phyloP scores from a whole-genome alignment of 1,139 yeast species.

The Taphrina sp. region DNA sequence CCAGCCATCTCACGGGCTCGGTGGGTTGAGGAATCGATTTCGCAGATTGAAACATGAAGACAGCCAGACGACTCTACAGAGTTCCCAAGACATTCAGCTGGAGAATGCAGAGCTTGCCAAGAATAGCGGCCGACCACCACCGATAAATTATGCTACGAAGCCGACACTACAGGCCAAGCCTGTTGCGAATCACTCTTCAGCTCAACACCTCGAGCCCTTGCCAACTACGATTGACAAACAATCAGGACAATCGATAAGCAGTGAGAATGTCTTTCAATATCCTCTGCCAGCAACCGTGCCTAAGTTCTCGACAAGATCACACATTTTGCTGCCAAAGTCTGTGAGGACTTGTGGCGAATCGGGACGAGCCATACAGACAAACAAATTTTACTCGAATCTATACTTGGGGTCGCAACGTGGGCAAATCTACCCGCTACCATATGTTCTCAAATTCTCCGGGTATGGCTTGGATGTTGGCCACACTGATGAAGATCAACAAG shows the following conservation, averaged over 20 bases:
- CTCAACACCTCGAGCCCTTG: neutral
- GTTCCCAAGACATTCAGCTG: no score
- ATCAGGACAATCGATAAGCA: neutral
- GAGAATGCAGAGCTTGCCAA: no score
- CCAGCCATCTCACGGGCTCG: no score
- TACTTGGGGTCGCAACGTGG: conserved; percentile 55
- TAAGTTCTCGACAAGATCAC: neutral
- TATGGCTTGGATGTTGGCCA: conserved; percentile 12
- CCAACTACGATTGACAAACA: neutral
- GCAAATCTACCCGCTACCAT: conserved; percentile 59
- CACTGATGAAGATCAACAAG: conserved; percentile 10
- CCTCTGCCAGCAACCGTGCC: neutral
- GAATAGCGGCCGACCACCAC: no score
- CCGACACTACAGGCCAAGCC: neutral
- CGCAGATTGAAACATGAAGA: no score
- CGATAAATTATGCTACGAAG: conserved; percentile 27
- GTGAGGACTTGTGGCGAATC: neutral
- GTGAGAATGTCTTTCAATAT: neutral
- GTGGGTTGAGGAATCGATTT: no score
- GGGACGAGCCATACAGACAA: conserved; percentile 52
- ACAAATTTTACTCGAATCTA: conserved; percentile 68
- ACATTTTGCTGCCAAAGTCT: conserved; percentile 12
- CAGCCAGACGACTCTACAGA: no score
- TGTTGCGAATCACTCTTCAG: neutral
- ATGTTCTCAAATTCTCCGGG: conserved; percentile 55